These are phyloP conservation scores for Flaveria ramosissima DNA, from an alignment of 129 eudicot genomes.

Conservation along the genomic window DNA sequence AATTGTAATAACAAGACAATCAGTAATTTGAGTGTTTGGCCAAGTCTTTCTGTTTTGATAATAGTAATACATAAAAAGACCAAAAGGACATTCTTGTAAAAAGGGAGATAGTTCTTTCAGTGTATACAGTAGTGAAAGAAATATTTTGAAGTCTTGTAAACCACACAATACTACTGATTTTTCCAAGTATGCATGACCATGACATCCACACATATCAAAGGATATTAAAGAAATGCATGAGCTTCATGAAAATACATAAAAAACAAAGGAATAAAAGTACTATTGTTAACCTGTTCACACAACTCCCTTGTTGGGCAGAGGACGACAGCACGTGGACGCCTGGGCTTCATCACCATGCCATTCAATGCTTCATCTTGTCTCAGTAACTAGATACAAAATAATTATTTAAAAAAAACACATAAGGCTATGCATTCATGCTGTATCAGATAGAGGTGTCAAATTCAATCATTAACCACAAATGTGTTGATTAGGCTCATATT, in stretches of 20 bases:
- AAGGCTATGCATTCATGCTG: slow-evolving; percentile 3
- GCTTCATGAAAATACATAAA: neutral
- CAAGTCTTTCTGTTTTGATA: too few species aligned
- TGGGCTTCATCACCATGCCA: slow-evolving; percentile 88
- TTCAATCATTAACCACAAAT: neutral
- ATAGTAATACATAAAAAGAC: neutral
- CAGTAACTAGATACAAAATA: slow-evolving; percentile 45
- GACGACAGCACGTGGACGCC: slow-evolving; percentile 92
- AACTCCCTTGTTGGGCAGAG: slow-evolving; percentile 97
- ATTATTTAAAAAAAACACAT: neutral
- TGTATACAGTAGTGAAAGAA: too few species aligned
- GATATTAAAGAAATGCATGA: neutral
- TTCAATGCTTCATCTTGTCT: slow-evolving; percentile 70
- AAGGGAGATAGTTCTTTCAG: neutral
- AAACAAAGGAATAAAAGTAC: neutral
- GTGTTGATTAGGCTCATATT: neutral
- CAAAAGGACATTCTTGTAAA: neutral
- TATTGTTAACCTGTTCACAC: slow-evolving; percentile 74
- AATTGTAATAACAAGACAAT: neutral
- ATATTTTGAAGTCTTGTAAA: too few species aligned
- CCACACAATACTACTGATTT: neutral
- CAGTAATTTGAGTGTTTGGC: neutral
- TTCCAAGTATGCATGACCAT: neutral
- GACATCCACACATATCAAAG: neutral
- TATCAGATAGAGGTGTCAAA: neutral